phyloP scores from a whole-genome alignment of 2,329 filamentous ascomycete genomes.

The Curvularia eragrostidis region DNA sequence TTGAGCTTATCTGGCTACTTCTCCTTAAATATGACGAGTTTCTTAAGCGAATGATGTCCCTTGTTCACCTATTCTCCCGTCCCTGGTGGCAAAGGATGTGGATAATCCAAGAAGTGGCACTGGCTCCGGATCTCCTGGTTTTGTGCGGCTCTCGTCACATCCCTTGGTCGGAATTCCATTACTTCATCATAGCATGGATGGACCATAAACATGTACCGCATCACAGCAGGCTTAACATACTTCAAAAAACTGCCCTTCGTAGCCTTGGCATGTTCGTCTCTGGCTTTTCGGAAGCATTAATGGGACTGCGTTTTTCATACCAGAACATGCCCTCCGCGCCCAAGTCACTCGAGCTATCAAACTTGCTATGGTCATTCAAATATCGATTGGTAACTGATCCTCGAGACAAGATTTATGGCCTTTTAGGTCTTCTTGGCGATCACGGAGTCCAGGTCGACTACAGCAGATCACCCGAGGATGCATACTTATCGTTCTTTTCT shows the following conservation, averaged over 20 bases:
- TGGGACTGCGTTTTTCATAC: not conserved
- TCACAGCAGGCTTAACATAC: not conserved
- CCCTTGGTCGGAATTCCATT: not conserved
- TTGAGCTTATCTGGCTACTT: not conserved
- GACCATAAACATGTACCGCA: not conserved
- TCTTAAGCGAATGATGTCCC: not conserved
- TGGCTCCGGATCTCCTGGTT: not conserved
- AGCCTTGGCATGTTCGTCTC: not conserved
- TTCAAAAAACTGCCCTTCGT: not conserved
- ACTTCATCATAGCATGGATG: not conserved
- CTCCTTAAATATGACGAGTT: not conserved
- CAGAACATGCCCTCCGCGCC: not conserved
- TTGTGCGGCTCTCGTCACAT: not conserved
- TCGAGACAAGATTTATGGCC: slow-evolving; percentile 5
- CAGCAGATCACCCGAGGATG: not conserved
- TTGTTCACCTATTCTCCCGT: not conserved
- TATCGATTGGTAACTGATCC: not conserved
- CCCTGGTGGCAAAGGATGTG: not conserved
- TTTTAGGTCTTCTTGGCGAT: not conserved
- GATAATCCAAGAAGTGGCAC: not conserved
- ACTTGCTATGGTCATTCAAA: slow-evolving; percentile 1
- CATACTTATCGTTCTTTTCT: slow-evolving; percentile 1
- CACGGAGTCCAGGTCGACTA: slow-evolving; percentile 3
- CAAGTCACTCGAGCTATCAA: not conserved
- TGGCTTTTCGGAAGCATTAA: not conserved